Conservation (phyloP, 1,284 basidiomycete species). For the Irpex sp. region DNA sequence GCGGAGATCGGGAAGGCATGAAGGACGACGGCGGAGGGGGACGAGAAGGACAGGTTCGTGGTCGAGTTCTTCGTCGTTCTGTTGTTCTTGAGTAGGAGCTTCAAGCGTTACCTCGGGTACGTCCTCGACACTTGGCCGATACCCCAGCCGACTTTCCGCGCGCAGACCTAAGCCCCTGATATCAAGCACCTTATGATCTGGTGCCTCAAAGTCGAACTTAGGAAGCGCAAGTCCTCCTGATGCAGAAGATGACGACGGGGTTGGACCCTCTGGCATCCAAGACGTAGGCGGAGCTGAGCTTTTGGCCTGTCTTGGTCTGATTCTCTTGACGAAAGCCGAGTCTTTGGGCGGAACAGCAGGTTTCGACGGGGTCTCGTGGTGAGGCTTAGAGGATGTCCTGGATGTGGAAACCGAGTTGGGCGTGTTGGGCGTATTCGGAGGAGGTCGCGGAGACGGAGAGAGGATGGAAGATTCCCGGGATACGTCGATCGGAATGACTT, state of each 20-base stretch:
- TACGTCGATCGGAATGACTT: conserved; percentile 1
- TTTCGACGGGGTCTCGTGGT: not conserved
- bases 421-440: not conserved
- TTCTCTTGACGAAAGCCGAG: not conserved
- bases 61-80: not conserved
- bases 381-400: not conserved
- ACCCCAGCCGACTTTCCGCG: conserved; percentile 6
- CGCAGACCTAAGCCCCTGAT: conserved; percentile 8
- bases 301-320: not conserved
- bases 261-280: not conserved
- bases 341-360: not conserved
- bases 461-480: not conserved
- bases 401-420: not conserved
- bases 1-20: not conserved
- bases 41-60: not conserved
- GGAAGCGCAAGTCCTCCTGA: conserved; percentile 7
- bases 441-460: not conserved
- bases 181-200: conserved; percentile 5
- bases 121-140: not conserved
- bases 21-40: not conserved
- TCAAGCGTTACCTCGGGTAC: not conserved
- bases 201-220: conserved; percentile 18
- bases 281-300: not conserved
- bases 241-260: not conserved
- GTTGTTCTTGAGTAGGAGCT: not conserved